Percentiles rank a stretch among this genome's conserved stretches.
These are phyloP conservation scores for Kuraishia cidri DNA, from an alignment of 805 yeast genomes.

Conservation along the genomic window DNA sequence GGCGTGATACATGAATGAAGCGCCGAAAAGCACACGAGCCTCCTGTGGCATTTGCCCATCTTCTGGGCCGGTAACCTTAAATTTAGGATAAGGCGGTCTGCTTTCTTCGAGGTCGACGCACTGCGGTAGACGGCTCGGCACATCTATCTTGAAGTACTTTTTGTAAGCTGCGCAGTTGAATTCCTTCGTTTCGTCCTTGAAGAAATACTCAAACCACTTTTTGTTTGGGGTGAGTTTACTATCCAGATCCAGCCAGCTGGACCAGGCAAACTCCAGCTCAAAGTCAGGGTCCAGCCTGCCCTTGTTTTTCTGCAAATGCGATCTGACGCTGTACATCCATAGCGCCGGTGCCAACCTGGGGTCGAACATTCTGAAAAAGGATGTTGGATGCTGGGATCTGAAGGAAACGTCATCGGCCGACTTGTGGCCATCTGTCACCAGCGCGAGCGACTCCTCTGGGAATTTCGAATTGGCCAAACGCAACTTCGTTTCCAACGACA, in stretches of 20 bases:
- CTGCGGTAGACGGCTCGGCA: slow-evolving; percentile 1
- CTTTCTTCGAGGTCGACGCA: slow-evolving; percentile 4
- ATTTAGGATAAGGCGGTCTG: slow-evolving; percentile 7
- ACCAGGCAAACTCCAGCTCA: slow-evolving; percentile 23
- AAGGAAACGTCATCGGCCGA: neutral
- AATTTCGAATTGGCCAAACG: slow-evolving; percentile 2
- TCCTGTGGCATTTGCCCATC: slow-evolving; percentile 16
- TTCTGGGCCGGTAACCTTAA: slow-evolving; percentile 14
- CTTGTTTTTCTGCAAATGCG: slow-evolving; percentile 8
- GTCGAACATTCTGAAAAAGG: slow-evolving; percentile 15
- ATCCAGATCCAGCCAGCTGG: slow-evolving; percentile 17
- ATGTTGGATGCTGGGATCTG: too few species aligned
- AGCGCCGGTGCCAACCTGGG: slow-evolving; percentile 22
- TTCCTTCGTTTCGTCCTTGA: neutral
- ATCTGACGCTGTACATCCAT: slow-evolving; percentile 11
- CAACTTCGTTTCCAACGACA: neutral
- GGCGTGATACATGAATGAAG: slow-evolving; percentile 19
- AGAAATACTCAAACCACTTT: slow-evolving; percentile 5
- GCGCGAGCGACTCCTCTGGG: neutral
- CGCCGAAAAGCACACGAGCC: slow-evolving; percentile 23
- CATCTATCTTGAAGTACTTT: slow-evolving; percentile 5
- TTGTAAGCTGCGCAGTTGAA: slow-evolving; percentile 11
- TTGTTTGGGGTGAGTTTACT: slow-evolving; percentile 9
- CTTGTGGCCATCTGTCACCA: neutral
- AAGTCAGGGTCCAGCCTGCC: slow-evolving; percentile 13